phyloP scores from a whole-genome alignment of 768 basidiomycete genomes.

The Coprinopsis sp. region DNA sequence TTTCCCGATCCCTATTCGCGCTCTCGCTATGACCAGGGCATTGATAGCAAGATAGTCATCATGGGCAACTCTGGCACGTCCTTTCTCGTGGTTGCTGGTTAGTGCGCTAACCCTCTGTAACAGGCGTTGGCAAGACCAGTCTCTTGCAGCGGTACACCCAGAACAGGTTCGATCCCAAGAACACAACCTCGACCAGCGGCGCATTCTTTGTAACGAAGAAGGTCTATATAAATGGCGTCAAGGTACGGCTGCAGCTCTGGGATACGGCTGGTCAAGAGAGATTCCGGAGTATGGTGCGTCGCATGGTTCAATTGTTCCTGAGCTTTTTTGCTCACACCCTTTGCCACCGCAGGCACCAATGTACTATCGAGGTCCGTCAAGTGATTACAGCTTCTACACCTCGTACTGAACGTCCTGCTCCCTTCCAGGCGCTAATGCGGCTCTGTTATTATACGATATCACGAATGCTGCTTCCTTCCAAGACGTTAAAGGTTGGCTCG shows the following conservation, averaged over 20 bases:
- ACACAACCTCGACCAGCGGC: constrained; percentile 86
- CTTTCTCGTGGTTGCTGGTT: constrained; percentile 11
- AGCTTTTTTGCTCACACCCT: constrained; percentile 14
- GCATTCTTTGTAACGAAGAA: constrained; percentile 95
- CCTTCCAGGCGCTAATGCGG: constrained; percentile 77
- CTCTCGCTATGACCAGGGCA: constrained; percentile 73
- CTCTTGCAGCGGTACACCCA: constrained; percentile 88
- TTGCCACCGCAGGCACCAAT: constrained; percentile 68
- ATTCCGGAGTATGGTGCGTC: constrained; percentile 80
- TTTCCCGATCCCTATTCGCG: constrained; percentile 62
- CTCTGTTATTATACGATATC: constrained; percentile 92
- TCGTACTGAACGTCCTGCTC: constrained; percentile 14
- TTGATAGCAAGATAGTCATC: constrained; percentile 94
- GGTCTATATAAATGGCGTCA: constrained; percentile 76
- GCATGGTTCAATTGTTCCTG: constrained; percentile 13
- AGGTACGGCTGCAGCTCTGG: constrained; percentile 86
- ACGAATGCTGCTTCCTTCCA: constrained; percentile 86
- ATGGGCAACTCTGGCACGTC: constrained; percentile 70
- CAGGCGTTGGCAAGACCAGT: constrained; percentile 91
- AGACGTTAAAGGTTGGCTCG: constrained; percentile 88
- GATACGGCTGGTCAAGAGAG: constrained; percentile 94
- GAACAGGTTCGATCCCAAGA: constrained; percentile 84
- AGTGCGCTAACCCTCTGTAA: constrained; percentile 6
- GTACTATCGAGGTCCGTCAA: constrained; percentile 73
- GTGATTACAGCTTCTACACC: constrained; percentile 13